These are phyloP conservation scores for Lumnitzera racemosa DNA, from an alignment of 345 rosid genomes.

Conservation along the genomic window DNA sequence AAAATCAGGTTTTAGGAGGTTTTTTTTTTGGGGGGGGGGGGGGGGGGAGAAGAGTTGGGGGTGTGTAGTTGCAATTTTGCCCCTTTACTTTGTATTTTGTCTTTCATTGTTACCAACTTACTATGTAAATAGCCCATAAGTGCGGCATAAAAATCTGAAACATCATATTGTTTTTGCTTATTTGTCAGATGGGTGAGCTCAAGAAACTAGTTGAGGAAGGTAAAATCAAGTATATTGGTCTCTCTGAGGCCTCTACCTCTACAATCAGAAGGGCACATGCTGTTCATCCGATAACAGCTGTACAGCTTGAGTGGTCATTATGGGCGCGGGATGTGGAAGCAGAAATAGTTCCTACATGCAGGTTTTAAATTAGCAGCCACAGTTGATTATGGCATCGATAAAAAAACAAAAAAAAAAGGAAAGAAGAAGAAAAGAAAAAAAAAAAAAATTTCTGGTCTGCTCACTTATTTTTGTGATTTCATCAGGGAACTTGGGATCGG, in stretches of 20 bases:
- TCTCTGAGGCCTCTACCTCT: slow-evolving; percentile 75
- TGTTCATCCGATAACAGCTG: slow-evolving; percentile 64
- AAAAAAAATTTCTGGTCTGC: neutral
- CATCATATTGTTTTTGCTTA: neutral
- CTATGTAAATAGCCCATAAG: too few species aligned
- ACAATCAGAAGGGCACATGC: slow-evolving; percentile 79
- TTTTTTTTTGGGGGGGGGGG: too few species aligned
- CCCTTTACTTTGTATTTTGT: too few species aligned
- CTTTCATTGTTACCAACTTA: too few species aligned
- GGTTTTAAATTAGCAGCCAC: neutral
- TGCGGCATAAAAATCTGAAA: too few species aligned
- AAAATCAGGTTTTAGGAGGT: too few species aligned
- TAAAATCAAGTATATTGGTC: slow-evolving; percentile 58
- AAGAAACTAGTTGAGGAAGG: slow-evolving; percentile 76
- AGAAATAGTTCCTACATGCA: slow-evolving; percentile 44
- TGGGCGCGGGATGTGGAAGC: slow-evolving; percentile 78
- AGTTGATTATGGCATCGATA: neutral
- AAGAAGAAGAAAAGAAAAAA: too few species aligned
- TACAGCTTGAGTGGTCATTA: slow-evolving; percentile 74
- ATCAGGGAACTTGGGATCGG: slow-evolving; percentile 69
- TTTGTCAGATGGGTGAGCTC: slow-evolving; percentile 40
- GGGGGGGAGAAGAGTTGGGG: too few species aligned
- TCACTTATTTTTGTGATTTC: slow-evolving; percentile 6
- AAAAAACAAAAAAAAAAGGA: too few species aligned
- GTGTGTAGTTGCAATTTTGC: too few species aligned